A percentile compares a stretch with the other conserved stretches of the same genome.
Conservation (phyloP, 208 protist species). For the Naegleria lovaniensis region DNA sequence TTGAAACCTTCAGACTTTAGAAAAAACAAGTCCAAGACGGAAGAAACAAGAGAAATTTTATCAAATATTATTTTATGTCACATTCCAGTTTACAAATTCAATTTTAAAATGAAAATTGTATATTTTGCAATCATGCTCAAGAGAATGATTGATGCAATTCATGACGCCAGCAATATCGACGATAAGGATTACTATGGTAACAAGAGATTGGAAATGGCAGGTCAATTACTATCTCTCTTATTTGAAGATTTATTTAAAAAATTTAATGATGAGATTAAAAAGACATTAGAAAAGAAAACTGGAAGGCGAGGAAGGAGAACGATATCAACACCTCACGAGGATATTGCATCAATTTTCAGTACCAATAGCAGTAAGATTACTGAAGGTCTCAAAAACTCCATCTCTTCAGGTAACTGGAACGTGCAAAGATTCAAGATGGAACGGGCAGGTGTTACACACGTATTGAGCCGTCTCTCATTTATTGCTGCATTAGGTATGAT, state of each 20-base stretch:
- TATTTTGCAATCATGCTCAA: conserved; percentile 96
- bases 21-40: conserved; percentile 32
- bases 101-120: conserved; percentile 92
- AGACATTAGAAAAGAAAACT: conserved; percentile 71
- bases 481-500: conserved; percentile 98
- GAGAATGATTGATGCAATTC: conserved; percentile 84
- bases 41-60: conserved; percentile 68
- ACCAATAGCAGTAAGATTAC: conserved; percentile 91
- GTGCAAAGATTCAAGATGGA: conserved; percentile 93
- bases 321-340: conserved; percentile 38
- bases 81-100: conserved; percentile 83
- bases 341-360: conserved; percentile 82
- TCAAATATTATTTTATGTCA: conserved; percentile 73
- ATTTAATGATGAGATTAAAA: conserved; percentile 92
- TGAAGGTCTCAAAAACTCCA: conserved; percentile 87
- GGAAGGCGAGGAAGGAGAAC: conserved; percentile 73
- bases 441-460: conserved; percentile 87
- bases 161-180: conserved; percentile 79
- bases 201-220: conserved; percentile 95
- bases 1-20: conserved; percentile 22
- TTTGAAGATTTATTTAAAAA: conserved; percentile 98
- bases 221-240: conserved; percentile 92
- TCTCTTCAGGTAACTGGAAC: conserved; percentile 91
- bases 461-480: conserved; percentile 96
- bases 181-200: conserved; percentile 99